Conservation (phyloP, 768 basidiomycete species). For the Calocybe cyanea region DNA sequence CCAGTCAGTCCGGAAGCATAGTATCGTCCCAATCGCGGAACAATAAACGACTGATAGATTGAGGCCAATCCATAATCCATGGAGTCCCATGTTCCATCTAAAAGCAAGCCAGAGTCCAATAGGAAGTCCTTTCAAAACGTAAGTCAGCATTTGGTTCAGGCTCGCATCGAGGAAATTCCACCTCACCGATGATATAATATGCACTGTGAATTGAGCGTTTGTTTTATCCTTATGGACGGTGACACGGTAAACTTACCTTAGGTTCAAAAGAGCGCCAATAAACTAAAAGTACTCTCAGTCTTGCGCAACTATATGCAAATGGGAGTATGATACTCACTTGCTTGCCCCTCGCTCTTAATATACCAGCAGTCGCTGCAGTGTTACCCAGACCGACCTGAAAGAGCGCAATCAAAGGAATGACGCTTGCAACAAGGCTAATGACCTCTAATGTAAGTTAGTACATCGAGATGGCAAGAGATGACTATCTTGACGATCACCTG, state of each 20-base stretch:
- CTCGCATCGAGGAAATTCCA: neutral
- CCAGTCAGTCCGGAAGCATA: slow-evolving; percentile 48
- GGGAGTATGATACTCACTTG: slow-evolving; percentile 55
- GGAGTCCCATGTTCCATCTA: slow-evolving; percentile 36
- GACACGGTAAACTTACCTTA: slow-evolving; percentile 41
- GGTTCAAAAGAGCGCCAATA: slow-evolving; percentile 72
- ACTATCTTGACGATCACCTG: slow-evolving; percentile 27
- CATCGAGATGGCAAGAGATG: neutral
- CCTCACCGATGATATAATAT: slow-evolving; percentile 12
- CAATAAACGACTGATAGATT: slow-evolving; percentile 43
- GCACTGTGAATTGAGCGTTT: neutral
- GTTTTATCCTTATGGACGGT: neutral
- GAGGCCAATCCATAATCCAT: slow-evolving; percentile 66
- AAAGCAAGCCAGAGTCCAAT: slow-evolving; percentile 59
- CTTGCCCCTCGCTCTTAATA: slow-evolving; percentile 80
- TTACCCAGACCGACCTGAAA: slow-evolving; percentile 85
- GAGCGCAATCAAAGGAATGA: slow-evolving; percentile 69
- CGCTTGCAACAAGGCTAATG: slow-evolving; percentile 55
- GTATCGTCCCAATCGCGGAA: slow-evolving; percentile 33
- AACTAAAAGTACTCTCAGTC: slow-evolving; percentile 32
- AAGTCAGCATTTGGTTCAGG: neutral
- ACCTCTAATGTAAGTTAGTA: slow-evolving; percentile 33
- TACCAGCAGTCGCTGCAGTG: slow-evolving; percentile 60
- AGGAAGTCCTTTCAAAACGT: slow-evolving; percentile 44
- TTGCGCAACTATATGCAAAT: too few species aligned